These are phyloP conservation scores for Fusarium redolens DNA, from an alignment of 2,329 filamentous ascomycete species.

Conservation along the genomic window DNA sequence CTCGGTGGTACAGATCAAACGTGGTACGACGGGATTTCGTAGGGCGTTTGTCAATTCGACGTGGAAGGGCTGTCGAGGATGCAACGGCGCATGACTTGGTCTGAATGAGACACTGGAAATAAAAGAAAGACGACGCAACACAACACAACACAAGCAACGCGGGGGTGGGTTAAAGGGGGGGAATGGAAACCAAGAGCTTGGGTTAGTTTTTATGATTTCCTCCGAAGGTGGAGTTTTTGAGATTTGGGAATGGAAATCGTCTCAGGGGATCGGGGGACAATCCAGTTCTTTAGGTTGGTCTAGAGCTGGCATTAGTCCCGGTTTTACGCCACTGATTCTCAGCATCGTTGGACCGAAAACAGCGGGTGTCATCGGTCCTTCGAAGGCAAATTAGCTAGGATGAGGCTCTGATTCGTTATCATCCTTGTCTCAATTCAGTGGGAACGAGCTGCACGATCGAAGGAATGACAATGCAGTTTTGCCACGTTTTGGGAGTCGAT, in stretches of 20 bases:
- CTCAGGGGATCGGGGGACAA: conserved; percentile 20
- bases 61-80: conserved; percentile 14
- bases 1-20: too few species aligned
- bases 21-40: not conserved
- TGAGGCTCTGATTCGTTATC: not conserved
- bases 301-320: not conserved
- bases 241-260: not conserved
- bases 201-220: conserved; percentile 29
- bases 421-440: not conserved
- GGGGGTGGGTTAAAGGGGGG: conserved; percentile 32
- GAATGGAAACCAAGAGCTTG: not conserved
- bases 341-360: not conserved
- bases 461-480: conserved; percentile 2
- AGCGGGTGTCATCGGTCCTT: conserved; percentile 7
- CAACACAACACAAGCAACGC: conserved; percentile 15
- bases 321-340: not conserved
- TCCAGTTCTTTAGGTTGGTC: not conserved
- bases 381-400: not conserved
- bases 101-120: not conserved
- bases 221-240: conserved; percentile 22
- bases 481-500: conserved; percentile 6
- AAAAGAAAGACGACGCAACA: not conserved
- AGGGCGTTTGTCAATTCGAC: conserved; percentile 14
- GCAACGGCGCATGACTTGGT: conserved; percentile 31
- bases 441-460: not conserved